These are phyloP conservation scores for Amanita pallidorosea DNA, from an alignment of 768 basidiomycete genomes.

Conservation along the genomic window DNA sequence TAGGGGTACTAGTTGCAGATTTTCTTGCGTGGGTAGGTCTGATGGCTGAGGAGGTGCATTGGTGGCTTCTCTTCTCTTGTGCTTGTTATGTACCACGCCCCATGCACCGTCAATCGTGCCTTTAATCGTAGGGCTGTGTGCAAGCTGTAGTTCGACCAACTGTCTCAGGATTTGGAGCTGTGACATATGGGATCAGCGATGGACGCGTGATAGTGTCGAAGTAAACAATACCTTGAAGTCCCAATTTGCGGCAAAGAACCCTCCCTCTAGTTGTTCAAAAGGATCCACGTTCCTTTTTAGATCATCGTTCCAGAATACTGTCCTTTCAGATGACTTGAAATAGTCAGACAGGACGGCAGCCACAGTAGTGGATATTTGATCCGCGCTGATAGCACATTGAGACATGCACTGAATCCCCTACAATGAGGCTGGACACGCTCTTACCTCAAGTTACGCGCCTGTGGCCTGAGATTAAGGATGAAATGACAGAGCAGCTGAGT, in stretches of 20 bases:
- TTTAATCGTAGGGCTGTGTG: conserved; percentile 60
- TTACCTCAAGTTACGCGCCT: conserved; percentile 86
- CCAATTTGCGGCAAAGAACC: conserved; percentile 77
- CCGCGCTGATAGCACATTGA: conserved; percentile 42
- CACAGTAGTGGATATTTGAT: conserved; percentile 74
- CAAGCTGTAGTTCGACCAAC: conserved; percentile 76
- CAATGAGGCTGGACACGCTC: conserved; percentile 25
- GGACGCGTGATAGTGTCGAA: conserved; percentile 12
- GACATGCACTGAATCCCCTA: conserved; percentile 13
- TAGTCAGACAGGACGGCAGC: conserved; percentile 59
- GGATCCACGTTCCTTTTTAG: conserved; percentile 62
- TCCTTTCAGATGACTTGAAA: conserved; percentile 63
- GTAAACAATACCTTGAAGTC: conserved; percentile 57
- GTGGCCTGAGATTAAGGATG: conserved; percentile 72
- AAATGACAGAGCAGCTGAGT: conserved; percentile 67
- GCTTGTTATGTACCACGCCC: conserved; percentile 77
- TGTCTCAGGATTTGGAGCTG: conserved; percentile 79
- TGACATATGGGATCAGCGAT: conserved; percentile 8
- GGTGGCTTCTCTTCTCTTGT: conserved; percentile 66
- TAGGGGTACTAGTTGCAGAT: conserved; percentile 54
- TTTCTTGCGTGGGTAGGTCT: conserved; percentile 58
- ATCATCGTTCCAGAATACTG: conserved; percentile 73
- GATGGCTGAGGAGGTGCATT: conserved; percentile 42
- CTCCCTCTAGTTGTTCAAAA: conserved; percentile 51
- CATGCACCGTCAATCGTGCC: conserved; percentile 71